A percentile compares a stretch with the other conserved stretches of the same genome.
Conservation (phyloP, 2,329 filamentous ascomycete genomes). For the Neophaeococcomyces aloes region DNA sequence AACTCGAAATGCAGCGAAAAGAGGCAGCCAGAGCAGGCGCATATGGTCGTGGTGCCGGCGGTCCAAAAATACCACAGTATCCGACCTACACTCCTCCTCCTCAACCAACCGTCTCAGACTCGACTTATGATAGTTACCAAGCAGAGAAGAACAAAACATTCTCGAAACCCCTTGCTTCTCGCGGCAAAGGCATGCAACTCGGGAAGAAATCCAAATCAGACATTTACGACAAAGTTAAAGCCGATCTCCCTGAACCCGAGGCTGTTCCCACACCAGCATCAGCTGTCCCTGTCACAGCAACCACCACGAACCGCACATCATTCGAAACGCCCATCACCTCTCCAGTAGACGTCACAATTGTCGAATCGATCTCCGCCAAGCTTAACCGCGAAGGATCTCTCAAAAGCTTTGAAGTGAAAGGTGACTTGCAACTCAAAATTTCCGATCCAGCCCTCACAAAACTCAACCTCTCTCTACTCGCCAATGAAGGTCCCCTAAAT, state of each 20-base stretch:
- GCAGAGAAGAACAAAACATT: conserved; percentile 92
- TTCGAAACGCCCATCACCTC: conserved; percentile 61
- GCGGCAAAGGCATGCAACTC: conserved; percentile 97
- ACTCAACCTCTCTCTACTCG: conserved; percentile 71
- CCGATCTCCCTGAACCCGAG: conserved; percentile 75
- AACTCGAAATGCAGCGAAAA: conserved; percentile 97
- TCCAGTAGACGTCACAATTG: conserved; percentile 76
- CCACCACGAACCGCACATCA: conserved; percentile 46
- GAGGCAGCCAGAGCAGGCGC: conserved; percentile 67
- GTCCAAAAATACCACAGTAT: conserved; percentile 69
- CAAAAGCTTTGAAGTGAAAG: conserved; percentile 78
- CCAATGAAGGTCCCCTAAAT: conserved; percentile 50
- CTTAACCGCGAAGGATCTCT: conserved; percentile 78
- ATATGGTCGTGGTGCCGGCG: conserved; percentile 44
- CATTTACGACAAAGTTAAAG: conserved; percentile 91
- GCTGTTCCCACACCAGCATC: conserved; percentile 31
- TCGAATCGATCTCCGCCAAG: conserved; percentile 82
- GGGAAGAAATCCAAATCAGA: conserved; percentile 98
- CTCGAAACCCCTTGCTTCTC: conserved; percentile 57
- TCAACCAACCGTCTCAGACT: conserved; percentile 63
- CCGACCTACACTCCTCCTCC: conserved; percentile 77
- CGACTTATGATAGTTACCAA: conserved; percentile 82
- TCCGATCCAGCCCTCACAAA: conserved; percentile 81
- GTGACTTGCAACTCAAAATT: conserved; percentile 84
- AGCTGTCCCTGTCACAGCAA: conserved; percentile 47